phyloP scores from a whole-genome alignment of 305 asterid species.

The Plantago coronopus region DNA sequence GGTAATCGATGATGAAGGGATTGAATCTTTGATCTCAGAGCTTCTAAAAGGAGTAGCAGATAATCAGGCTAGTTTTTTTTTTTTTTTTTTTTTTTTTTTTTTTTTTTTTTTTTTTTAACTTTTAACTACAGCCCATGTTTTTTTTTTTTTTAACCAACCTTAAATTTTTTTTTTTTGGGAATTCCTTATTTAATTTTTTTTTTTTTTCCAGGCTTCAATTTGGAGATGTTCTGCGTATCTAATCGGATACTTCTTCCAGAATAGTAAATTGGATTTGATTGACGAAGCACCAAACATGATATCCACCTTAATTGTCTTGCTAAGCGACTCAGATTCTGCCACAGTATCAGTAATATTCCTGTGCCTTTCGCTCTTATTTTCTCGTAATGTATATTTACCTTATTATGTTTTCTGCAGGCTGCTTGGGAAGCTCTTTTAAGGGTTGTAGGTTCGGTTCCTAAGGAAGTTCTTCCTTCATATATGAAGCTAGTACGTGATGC shows the following conservation, averaged over 20 bases:
- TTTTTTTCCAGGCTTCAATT: slow-evolving; percentile 64
- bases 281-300: slow-evolving; percentile 96
- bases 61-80: slow-evolving; percentile 56
- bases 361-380: slow-evolving; percentile 15
- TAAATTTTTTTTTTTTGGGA: background rate
- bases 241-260: slow-evolving; percentile 85
- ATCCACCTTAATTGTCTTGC: slow-evolving; percentile 75
- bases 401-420: slow-evolving; percentile 43
- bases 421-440: slow-evolving; percentile 96
- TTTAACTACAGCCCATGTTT: background rate
- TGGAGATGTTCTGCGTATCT: slow-evolving; percentile 77
- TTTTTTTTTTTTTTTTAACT: background rate
- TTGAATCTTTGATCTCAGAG: slow-evolving; percentile 73
- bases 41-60: slow-evolving; percentile 88
- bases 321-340: slow-evolving; percentile 76
- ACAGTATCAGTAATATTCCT: slow-evolving; percentile 63
- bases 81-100: background rate
- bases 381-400: slow-evolving; percentile 19
- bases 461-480: slow-evolving; percentile 86
- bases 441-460: slow-evolving; percentile 79
- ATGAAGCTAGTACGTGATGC: slow-evolving; percentile 97
- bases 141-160: background rate
- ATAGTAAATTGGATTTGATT: slow-evolving; percentile 80
- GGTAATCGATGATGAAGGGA: slow-evolving; percentile 93
- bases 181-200: slow-evolving; percentile 18